Conservation (phyloP, 176 grass and related monocot genomes). For the Saccharum officinarum region DNA sequence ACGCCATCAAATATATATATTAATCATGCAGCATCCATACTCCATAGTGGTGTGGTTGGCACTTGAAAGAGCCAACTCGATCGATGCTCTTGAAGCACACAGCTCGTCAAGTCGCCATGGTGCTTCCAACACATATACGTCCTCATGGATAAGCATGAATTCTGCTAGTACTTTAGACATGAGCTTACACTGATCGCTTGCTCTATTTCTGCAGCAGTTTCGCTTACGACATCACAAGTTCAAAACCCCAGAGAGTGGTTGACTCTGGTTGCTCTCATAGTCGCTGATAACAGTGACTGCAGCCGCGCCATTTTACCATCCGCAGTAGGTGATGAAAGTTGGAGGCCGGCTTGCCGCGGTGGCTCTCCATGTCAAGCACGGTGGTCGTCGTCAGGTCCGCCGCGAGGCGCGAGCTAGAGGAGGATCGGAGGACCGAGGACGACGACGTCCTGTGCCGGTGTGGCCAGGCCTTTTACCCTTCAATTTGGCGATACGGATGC, state of each 20-base stretch:
- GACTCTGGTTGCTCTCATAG: background rate
- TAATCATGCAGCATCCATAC: background rate
- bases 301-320: background rate
- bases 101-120: background rate
- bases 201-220: background rate
- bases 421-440: background rate
- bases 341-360: background rate
- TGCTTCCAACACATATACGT: background rate
- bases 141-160: slow-evolving; percentile 12
- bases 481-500: slow-evolving; percentile 22
- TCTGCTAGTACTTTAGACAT: background rate
- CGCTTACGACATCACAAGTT: background rate
- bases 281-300: background rate
- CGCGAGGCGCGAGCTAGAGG: background rate
- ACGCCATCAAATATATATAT: background rate
- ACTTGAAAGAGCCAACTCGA: background rate
- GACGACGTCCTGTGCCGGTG: background rate
- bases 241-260: background rate
- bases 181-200: background rate
- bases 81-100: background rate
- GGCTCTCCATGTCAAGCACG: slow-evolving; percentile 25
- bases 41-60: slow-evolving; percentile 18
- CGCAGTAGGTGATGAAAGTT: background rate
- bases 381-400: slow-evolving; percentile 32
- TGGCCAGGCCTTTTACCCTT: slow-evolving; percentile 19